phyloP scores from a whole-genome alignment of 2,329 filamentous ascomycete species.

The Nemania sp. region DNA sequence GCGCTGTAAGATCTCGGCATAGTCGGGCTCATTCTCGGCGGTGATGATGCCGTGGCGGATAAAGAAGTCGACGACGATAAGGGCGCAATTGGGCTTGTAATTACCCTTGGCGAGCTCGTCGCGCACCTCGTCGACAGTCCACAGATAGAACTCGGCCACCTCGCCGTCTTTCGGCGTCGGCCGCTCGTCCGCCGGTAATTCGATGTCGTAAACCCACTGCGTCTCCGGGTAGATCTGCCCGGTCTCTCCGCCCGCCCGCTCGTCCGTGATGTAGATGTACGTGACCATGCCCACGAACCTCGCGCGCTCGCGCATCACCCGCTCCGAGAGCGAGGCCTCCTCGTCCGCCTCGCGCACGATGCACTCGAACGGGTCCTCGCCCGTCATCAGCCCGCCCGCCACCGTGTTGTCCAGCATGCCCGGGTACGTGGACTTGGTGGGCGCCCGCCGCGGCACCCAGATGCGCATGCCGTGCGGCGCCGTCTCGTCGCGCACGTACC shows the following conservation, averaged over 20 bases:
- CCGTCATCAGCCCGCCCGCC: constrained; percentile 82
- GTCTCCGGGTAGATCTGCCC: constrained; percentile 89
- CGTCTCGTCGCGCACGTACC: constrained; percentile 68
- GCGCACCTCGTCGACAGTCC: constrained; percentile 80
- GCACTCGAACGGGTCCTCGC: constrained; percentile 83
- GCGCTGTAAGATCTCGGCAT: constrained; percentile 78
- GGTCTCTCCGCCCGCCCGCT: constrained; percentile 81
- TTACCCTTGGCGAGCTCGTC: constrained; percentile 75
- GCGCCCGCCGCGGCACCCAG: constrained; percentile 85
- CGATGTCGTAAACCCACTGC: constrained; percentile 91
- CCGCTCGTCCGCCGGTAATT: constrained; percentile 74
- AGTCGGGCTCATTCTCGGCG: constrained; percentile 80
- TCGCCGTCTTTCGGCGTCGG: constrained; percentile 88
- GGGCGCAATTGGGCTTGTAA: constrained; percentile 93
- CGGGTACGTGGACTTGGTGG: constrained; percentile 85
- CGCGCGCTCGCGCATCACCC: constrained; percentile 71
- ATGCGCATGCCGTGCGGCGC: constrained; percentile 72
- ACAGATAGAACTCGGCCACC: constrained; percentile 85
- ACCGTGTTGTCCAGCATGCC: constrained; percentile 97
- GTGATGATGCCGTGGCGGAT: constrained; percentile 85
- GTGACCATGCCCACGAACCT: constrained; percentile 77
- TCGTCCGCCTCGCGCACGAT: constrained; percentile 88
- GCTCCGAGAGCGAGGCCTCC: constrained; percentile 83
- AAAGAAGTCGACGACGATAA: constrained; percentile 90
- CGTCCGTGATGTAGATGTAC: constrained; percentile 85